phyloP scores from a whole-genome alignment of 1,139 yeast genomes.

The Wickerhamomyces sp. region DNA sequence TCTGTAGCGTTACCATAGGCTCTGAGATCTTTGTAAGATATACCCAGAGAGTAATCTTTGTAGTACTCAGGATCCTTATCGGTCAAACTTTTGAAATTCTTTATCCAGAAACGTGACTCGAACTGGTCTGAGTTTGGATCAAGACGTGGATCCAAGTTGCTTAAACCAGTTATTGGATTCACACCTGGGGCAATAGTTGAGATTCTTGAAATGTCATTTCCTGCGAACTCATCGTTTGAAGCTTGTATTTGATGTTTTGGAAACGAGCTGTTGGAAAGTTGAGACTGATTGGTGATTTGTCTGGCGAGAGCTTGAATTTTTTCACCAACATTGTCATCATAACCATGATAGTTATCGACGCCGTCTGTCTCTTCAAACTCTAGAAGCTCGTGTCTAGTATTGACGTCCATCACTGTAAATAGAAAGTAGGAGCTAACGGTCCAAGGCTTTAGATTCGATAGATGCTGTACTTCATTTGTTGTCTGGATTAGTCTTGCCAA shows the following conservation, averaged over 20 bases:
- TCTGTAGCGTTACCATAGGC: conserved; percentile 77
- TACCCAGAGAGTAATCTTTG: conserved; percentile 59
- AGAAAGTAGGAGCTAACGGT: no score
- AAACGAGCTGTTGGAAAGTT: neutral
- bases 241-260: neutral
- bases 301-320: conserved; percentile 6
- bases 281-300: conserved; percentile 6
- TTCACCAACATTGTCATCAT: neutral
- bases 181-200: conserved; percentile 23
- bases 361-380: neutral
- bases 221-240: neutral
- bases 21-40: conserved; percentile 61
- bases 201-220: conserved; percentile 12
- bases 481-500: no score
- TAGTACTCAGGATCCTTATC: conserved; percentile 59
- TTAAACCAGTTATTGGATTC: conserved; percentile 28
- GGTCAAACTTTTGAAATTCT: conserved; percentile 54
- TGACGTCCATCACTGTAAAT: no score
- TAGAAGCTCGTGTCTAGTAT: neutral
- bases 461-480: no score
- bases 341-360: neutral
- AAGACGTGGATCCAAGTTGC: conserved; percentile 38
- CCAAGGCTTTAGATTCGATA: no score
- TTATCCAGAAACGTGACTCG: conserved; percentile 65
- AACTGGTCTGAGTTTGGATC: conserved; percentile 57